These are phyloP conservation scores for Arthrobotrys entomopaga DNA, from an alignment of 2,329 filamentous ascomycete genomes.

Conservation along the genomic window DNA sequence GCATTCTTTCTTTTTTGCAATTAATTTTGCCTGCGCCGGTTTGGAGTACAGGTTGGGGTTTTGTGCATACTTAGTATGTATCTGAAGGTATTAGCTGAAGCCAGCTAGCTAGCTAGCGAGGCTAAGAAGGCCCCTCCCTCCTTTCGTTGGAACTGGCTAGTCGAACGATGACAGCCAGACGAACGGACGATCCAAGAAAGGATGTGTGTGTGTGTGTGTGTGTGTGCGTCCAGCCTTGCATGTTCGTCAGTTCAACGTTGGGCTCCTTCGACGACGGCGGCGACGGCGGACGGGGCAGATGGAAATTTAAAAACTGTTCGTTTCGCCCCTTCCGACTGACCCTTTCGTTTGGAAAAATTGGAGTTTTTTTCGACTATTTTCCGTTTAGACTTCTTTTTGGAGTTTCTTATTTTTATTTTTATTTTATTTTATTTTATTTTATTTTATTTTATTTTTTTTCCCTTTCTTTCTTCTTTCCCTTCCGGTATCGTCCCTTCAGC, in stretches of 20 bases:
- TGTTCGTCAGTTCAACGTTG: neutral
- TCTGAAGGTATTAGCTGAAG: slow-evolving; percentile 26
- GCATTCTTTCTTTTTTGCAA: slow-evolving; percentile 3
- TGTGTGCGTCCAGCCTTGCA: neutral
- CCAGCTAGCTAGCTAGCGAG: slow-evolving; percentile 18
- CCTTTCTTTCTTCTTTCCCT: neutral
- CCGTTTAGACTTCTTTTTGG: too few relatives aligned
- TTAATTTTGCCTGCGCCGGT: slow-evolving; percentile 29
- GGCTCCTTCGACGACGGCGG: neutral
- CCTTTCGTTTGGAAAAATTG: slow-evolving; percentile 5
- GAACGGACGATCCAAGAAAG: too few relatives aligned
- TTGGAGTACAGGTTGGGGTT: slow-evolving; percentile 14
- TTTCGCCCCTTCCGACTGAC: slow-evolving; percentile 22
- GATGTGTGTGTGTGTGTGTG: too few relatives aligned
- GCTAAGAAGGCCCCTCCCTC: too few relatives aligned
- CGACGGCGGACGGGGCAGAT: slow-evolving; percentile 5
- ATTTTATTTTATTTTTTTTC: too few relatives aligned
- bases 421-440: too few relatives aligned
- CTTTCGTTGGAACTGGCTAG: slow-evolving; percentile 10
- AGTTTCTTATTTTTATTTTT: neutral
- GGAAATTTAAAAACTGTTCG: slow-evolving; percentile 27
- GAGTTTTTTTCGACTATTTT: too few relatives aligned
- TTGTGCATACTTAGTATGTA: too few relatives aligned
- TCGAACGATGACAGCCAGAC: slow-evolving; percentile 9
- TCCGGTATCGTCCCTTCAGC: too few relatives aligned